Base-by-base conservation (phyloP, 371 early-diverging fungal genomes). In the Mortierella sp. region DNA sequence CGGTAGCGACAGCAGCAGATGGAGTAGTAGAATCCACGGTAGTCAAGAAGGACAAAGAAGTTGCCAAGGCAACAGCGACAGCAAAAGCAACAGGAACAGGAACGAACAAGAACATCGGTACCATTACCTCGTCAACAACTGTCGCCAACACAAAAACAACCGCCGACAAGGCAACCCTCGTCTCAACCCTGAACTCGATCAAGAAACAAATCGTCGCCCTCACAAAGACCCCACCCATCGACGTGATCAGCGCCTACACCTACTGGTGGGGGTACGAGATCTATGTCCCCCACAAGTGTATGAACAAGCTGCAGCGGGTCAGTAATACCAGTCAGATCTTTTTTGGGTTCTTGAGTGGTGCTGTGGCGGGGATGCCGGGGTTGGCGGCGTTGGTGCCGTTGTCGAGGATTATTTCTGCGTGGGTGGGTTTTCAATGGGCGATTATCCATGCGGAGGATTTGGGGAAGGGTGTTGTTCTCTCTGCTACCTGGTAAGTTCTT, bases 241-340 rank as follows among this genome's bases (percentile, higher is more conserved):
- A 87, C 48, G 38, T 71, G 60, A 87, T 88, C 32, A 84, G 82
- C n/a, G 88, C 85, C 1, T 87, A 84, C 46, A 82, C 81, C 0
- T 88, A 73, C 49, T 88, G 88, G 88, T 88, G 88, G 88, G 88
- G 88, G 27, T 88, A 84, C n/a, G 88, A 88, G 76, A 88, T 88
- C 71, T 88, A 87, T 65, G 85, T 88, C 11, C 88, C 88, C 2
- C 84, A 87, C 68, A 81, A 75, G 12, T 88, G 88, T 72, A 88
- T 88, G 88, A 75, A 78, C 44, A 71, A 82, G 29, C 75, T 88
- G 18, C 79, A 87, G 46, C 80, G 83, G 16, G 88, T 81, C 65
- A 48, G 76, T 35, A 87, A 78, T 41, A 87, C 84, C 32, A 83
- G 88, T 41, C 80, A 82, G 46, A 75, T 84, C 44, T 88, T 88